phyloP scores from a whole-genome alignment of 1,284 basidiomycete genomes.

The Neolentinus lepideus region DNA sequence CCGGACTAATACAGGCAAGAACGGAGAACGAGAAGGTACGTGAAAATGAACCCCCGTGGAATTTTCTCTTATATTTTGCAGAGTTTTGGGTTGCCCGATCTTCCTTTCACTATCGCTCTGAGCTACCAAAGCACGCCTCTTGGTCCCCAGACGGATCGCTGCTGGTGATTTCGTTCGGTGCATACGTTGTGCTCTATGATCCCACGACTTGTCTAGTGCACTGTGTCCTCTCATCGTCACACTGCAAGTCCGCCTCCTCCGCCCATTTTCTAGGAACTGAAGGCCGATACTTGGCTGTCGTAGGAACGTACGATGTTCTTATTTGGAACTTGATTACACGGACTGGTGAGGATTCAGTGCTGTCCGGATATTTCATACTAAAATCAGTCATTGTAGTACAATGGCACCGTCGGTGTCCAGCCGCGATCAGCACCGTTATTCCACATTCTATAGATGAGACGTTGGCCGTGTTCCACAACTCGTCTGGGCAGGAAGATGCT shows the following conservation, averaged over 20 bases:
- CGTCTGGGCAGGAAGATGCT: constrained; percentile 17
- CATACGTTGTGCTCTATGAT: constrained; percentile 76
- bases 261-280: constrained; percentile 58
- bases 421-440: constrained; percentile 36
- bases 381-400: constrained; percentile 33
- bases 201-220: constrained; percentile 60
- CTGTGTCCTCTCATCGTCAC: constrained; percentile 55
- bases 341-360: constrained; percentile 41
- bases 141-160: constrained; percentile 90
- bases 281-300: constrained; percentile 57
- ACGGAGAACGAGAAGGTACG: constrained; percentile 43
- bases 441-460: constrained; percentile 49
- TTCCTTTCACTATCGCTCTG: constrained; percentile 61
- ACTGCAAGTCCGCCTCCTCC: constrained; percentile 36
- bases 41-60: constrained; percentile 4
- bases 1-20: constrained; percentile 33
- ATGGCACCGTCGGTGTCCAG: constrained; percentile 44
- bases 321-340: constrained; percentile 81
- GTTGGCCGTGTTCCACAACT: constrained; percentile 47
- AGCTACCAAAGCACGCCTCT: constrained; percentile 55
- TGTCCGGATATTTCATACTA: constrained; percentile 1
- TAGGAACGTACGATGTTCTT: constrained; percentile 45
- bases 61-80: constrained; percentile 21
- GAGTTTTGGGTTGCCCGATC: constrained; percentile 78
- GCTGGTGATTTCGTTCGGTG: constrained; percentile 67